Conservation (phyloP, 1,284 basidiomycete species). For the Puccinia polysora region DNA sequence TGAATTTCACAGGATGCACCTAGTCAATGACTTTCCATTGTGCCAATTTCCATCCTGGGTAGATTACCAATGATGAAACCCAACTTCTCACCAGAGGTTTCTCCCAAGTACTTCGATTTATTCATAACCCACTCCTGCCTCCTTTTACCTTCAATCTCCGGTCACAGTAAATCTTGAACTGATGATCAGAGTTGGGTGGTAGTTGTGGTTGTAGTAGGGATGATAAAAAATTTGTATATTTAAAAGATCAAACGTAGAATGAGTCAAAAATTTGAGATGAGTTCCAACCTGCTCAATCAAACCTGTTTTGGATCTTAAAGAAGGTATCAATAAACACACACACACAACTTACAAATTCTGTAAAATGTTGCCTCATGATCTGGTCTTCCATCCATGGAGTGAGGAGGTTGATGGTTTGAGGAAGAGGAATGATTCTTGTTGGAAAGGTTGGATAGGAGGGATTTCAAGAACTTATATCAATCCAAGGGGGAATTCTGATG, state of each 20-base stretch:
- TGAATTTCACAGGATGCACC: constrained; percentile 52
- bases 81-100: constrained; percentile 49
- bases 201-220: no score
- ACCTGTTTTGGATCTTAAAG: no score
- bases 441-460: constrained; percentile 64
- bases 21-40: constrained; percentile 49
- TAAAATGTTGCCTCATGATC: constrained; percentile 20
- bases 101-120: constrained; percentile 50
- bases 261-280: neutral
- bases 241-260: neutral
- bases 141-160: constrained; percentile 49
- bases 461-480: constrained; percentile 11
- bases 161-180: constrained; percentile 52
- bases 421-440: constrained; percentile 54
- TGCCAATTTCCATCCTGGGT: constrained; percentile 48
- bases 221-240: no score
- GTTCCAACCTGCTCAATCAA: no score
- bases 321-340: no score
- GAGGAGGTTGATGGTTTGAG: neutral
- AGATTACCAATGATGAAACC: constrained; percentile 49
- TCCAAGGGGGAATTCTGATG: neutral
- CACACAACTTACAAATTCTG: constrained; percentile 25
- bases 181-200: constrained; percentile 50
- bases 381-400: constrained; percentile 2
- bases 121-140: no score